phyloP scores from a whole-genome alignment of 2,329 filamentous ascomycete species.

The Diaporthe citriasiana region DNA sequence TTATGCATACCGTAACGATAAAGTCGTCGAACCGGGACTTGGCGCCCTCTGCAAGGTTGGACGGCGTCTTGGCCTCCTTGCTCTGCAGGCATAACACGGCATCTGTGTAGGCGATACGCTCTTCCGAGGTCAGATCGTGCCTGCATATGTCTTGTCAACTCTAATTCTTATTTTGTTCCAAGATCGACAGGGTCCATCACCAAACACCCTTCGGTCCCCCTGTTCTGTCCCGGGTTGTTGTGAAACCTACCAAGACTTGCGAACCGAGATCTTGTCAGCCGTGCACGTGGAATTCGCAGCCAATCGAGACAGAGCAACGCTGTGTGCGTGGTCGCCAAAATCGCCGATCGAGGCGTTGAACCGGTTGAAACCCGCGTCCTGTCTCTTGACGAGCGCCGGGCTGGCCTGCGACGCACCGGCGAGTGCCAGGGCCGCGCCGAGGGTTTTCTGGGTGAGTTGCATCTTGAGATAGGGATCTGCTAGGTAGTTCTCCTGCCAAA shows the following conservation, averaged over 20 bases:
- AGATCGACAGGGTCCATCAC: background rate
- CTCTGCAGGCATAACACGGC: constrained; percentile 50
- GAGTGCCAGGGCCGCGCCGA: constrained; percentile 23
- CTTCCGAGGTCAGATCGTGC: constrained; percentile 49
- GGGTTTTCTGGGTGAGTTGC: constrained; percentile 12
- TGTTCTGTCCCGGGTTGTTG: background rate
- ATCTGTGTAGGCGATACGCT: constrained; percentile 49
- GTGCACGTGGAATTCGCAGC: constrained; percentile 29
- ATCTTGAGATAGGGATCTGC: constrained; percentile 6
- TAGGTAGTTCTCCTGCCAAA: background rate
- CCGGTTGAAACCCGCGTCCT: constrained; percentile 7
- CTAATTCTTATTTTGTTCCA: background rate
- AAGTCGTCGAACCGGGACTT: constrained; percentile 52
- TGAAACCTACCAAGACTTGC: constrained; percentile 29
- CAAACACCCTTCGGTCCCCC: background rate
- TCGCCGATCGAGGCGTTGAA: constrained; percentile 25
- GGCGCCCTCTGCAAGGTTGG: constrained; percentile 48
- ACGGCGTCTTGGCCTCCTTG: constrained; percentile 47
- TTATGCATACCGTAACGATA: constrained; percentile 44
- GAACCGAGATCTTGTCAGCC: constrained; percentile 28
- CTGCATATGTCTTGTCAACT: constrained; percentile 41
- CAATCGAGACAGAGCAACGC: constrained; percentile 24
- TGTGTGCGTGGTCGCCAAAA: constrained; percentile 12
- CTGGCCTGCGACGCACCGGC: constrained; percentile 8
- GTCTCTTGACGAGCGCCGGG: constrained; percentile 10